Base-by-base conservation (phyloP, 2,329 filamentous ascomycete genomes). In the Chaetomium globosum region DNA sequence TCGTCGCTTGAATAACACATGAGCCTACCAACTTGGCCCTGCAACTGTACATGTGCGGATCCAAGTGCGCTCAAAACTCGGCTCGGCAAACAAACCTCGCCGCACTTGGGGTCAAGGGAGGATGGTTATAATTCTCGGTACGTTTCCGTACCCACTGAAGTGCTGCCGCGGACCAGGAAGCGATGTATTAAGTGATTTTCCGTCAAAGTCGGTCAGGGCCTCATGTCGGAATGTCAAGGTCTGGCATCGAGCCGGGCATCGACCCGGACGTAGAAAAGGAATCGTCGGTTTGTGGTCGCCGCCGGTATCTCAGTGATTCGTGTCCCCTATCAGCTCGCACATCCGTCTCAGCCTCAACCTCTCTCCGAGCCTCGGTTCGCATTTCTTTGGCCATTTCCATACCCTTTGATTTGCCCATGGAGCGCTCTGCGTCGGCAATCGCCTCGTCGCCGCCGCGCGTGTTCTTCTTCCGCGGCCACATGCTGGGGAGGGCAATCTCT, bases 381-480 rank as follows among this genome's bases (percentile, higher is more conserved):
- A 83, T 64, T 57, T 86, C 83, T 39, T 79, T 80, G 21, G 79
- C 78, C 16, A 81, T 74, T 36, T 87, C 85, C 55, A 82, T 83
- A 21, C 85, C 82, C 72, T 83, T 86, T 6, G 79, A 77, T 59
- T 84, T 82, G 53, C 82, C 78, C n/a, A 83, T 76, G 9, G 84
- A 84, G 4, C 77, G 75, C n/a, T 75, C 75, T 48, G 75, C 77
- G 46, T 82, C 82, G 5, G 80, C 77, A 33, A 83, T 76, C 3
- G 77, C 77, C 26, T 89, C 87, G 23, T 89, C 88, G 1, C 89
- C 89, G 4, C 90, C 91, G 30, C 91, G 81, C 0, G 91, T 93
- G 71, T 93, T 96, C 80, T 87, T 89, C 80, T 93, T 94, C 55
- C 91, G 81, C 1, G 92, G 92, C 92, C 92, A 96, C 65, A 95